Conservation (phyloP, 2,329 filamentous ascomycete genomes). For the Parascedosporium putredinis region DNA sequence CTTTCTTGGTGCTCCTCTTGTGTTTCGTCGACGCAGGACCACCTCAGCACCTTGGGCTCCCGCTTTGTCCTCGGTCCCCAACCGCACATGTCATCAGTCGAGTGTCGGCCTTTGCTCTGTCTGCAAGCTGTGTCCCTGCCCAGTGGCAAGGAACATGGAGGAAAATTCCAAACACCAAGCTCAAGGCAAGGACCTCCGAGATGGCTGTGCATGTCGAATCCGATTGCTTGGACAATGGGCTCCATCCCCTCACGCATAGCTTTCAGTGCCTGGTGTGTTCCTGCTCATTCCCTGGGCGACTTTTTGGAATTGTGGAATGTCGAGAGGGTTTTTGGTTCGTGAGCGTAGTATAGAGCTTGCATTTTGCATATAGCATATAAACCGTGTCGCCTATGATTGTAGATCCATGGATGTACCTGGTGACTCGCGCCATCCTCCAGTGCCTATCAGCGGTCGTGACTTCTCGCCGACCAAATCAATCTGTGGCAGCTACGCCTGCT, state of each 20-base stretch:
- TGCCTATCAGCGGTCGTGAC: neutral
- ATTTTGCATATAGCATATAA: no score
- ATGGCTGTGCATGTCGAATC: neutral
- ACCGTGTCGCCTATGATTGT: no score
- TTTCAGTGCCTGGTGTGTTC: neutral
- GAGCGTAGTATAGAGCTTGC: no score
- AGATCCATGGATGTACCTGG: conserved; percentile 1
- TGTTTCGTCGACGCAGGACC: conserved; percentile 1
- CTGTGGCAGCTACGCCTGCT: neutral
- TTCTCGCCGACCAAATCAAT: neutral
- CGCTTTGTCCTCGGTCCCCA: neutral
- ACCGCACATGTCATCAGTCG: neutral
- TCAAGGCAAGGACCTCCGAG: neutral
- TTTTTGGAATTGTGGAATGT: no score
- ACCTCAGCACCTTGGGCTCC: neutral
- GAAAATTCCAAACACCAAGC: conserved; percentile 1
- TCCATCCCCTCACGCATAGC: neutral
- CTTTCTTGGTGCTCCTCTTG: neutral
- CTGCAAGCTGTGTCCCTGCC: conserved; percentile 4
- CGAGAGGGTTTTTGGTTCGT: no score
- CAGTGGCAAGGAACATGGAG: neutral
- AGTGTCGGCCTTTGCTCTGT: neutral
- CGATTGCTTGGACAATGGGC: neutral
- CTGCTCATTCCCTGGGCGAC: neutral
- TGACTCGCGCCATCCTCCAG: neutral